phyloP scores from a whole-genome alignment of 75 land plant species.

The Selaginella tamariscina region DNA sequence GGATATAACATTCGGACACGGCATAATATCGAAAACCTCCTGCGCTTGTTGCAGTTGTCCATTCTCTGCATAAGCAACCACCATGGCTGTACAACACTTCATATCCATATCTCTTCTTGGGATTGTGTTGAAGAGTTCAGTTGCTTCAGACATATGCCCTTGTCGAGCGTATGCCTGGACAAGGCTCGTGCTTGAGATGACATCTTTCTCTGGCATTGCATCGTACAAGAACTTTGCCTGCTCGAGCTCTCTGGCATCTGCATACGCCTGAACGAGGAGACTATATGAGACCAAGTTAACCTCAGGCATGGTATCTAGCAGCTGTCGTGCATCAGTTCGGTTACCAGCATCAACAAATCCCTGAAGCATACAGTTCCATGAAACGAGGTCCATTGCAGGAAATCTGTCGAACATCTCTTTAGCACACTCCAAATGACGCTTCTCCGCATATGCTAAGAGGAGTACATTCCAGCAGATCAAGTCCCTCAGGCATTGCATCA shows the following conservation, averaged over 20 bases:
- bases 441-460: neutral
- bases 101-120: neutral
- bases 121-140: neutral
- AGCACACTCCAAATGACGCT: neutral
- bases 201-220: neutral
- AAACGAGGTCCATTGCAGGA: neutral
- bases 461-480: neutral
- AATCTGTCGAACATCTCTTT: neutral
- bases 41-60: neutral
- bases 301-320: neutral
- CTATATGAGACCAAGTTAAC: neutral
- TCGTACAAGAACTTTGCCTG: neutral
- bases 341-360: neutral
- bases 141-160: neutral
- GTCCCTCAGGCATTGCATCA: neutral
- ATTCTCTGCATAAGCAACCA: neutral
- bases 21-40: neutral
- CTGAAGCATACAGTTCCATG: neutral
- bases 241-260: neutral
- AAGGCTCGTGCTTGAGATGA: neutral
- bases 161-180: neutral
- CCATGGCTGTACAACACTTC: neutral
- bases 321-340: neutral
- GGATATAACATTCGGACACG: neutral
- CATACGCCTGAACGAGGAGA: neutral